These are phyloP conservation scores for Penicillium simplicissimum DNA, from an alignment of 495 filamentous ascomycete species.

Conservation along the genomic window DNA sequence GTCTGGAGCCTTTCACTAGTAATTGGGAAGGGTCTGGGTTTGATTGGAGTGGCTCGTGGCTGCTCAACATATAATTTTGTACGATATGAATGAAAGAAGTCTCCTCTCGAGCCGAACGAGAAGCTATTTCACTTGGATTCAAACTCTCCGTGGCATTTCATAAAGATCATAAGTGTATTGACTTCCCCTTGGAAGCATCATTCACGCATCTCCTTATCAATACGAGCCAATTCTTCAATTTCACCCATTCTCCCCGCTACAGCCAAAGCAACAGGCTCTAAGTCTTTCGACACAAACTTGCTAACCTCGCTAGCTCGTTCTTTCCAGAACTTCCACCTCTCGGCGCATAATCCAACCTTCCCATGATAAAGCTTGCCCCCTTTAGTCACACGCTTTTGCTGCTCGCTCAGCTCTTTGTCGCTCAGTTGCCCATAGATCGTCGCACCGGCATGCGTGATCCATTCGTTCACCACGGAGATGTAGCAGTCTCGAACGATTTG, in stretches of 20 bases:
- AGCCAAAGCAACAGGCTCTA: not conserved
- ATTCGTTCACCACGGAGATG: conserved; percentile 3
- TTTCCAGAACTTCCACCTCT: conserved; percentile 14
- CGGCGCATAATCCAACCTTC: not conserved
- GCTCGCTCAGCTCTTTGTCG: conserved; percentile 4
- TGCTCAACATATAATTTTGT: conserved; percentile 23
- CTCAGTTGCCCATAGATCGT: not conserved
- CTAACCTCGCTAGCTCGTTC: not conserved
- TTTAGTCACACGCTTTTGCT: conserved; percentile 10
- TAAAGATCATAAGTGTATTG: no score
- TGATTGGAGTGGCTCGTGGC: conserved; percentile 35
- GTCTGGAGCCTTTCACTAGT: conserved; percentile 25
- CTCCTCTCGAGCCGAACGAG: not conserved
- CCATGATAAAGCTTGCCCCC: conserved; percentile 8
- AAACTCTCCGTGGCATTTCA: not conserved
- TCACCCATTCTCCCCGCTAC: conserved; percentile 3
- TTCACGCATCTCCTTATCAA: conserved; percentile 3
- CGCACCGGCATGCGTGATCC: conserved; percentile 8
- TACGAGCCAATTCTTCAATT: not conserved
- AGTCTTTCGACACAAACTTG: not conserved
- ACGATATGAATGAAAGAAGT: not conserved
- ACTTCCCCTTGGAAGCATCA: no score
- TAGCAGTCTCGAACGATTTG: conserved; percentile 7
- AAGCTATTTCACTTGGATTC: not conserved
- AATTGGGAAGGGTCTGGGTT: conserved; percentile 33